phyloP scores from a whole-genome alignment of 1,139 yeast genomes.

The Hyphopichia burtonii region DNA sequence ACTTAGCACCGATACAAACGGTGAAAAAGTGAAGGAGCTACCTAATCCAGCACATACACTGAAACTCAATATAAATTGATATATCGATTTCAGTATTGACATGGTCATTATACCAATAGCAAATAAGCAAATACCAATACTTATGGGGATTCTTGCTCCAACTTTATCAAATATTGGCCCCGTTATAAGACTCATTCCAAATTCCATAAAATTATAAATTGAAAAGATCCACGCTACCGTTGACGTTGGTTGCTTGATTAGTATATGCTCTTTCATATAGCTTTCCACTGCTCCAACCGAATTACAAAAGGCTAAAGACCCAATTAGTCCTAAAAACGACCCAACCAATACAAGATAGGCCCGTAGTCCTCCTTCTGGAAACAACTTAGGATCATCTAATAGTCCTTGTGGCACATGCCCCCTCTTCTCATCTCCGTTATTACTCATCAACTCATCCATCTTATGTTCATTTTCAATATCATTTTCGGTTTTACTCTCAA shows the following conservation, averaged over 20 bases:
- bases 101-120: slow-evolving; percentile 23
- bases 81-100: slow-evolving; percentile 18
- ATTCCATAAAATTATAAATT: slow-evolving; percentile 26
- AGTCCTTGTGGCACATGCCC: not conserved
- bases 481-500: too few species aligned
- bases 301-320: slow-evolving; percentile 26
- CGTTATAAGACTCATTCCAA: slow-evolving; percentile 22
- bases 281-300: slow-evolving; percentile 28
- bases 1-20: slow-evolving; percentile 21
- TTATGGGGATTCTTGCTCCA: slow-evolving; percentile 20
- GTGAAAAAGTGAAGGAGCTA: slow-evolving; percentile 23
- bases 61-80: slow-evolving; percentile 26
- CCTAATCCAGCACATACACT: slow-evolving; percentile 23
- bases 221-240: slow-evolving; percentile 36
- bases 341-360: slow-evolving; percentile 22
- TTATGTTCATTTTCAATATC: not conserved
- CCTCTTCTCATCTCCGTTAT: not conserved
- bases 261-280: slow-evolving; percentile 19
- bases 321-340: slow-evolving; percentile 24
- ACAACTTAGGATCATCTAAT: slow-evolving; percentile 17
- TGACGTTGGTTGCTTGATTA: slow-evolving; percentile 17
- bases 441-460: too few species aligned
- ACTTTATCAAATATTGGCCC: slow-evolving; percentile 27
- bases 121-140: slow-evolving; percentile 15
- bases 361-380: slow-evolving; percentile 26